Conservation (phyloP, 805 yeast species). For the Helenozyma baotianmanensis region DNA sequence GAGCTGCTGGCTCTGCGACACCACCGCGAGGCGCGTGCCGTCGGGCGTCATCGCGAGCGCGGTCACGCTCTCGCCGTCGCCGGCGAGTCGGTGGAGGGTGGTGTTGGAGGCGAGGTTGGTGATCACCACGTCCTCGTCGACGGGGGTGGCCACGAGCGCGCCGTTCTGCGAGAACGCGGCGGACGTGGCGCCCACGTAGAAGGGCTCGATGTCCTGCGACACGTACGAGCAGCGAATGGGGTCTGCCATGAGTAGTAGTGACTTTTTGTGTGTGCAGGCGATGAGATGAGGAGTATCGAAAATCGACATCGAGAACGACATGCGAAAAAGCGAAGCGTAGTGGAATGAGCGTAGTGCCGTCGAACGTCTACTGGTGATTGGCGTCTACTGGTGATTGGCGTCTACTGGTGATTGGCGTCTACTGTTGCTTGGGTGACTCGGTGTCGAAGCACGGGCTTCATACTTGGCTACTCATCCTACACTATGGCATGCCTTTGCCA, state of each 20-base stretch:
- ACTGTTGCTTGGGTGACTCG: no score
- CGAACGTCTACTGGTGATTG: no score
- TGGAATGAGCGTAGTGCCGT: no score
- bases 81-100: constrained; percentile 59
- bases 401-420: no score
- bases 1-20: constrained; percentile 81
- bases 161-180: constrained; percentile 66
- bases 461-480: no score
- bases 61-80: constrained; percentile 81
- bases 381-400: no score
- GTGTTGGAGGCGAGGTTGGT: constrained; percentile 59
- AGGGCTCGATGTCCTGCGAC: constrained; percentile 58
- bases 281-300: constrained; percentile 11
- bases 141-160: constrained; percentile 68
- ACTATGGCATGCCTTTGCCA: no score
- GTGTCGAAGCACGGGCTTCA: no score
- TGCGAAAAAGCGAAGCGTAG: neutral
- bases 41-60: constrained; percentile 74
- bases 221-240: constrained; percentile 14
- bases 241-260: constrained; percentile 10
- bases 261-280: constrained; percentile 10
- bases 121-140: constrained; percentile 70
- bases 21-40: constrained; percentile 61
- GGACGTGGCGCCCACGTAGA: constrained; percentile 80
- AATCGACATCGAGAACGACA: neutral